Conservation (phyloP, 257 asterid genomes). For the Solanum virginianum region DNA sequence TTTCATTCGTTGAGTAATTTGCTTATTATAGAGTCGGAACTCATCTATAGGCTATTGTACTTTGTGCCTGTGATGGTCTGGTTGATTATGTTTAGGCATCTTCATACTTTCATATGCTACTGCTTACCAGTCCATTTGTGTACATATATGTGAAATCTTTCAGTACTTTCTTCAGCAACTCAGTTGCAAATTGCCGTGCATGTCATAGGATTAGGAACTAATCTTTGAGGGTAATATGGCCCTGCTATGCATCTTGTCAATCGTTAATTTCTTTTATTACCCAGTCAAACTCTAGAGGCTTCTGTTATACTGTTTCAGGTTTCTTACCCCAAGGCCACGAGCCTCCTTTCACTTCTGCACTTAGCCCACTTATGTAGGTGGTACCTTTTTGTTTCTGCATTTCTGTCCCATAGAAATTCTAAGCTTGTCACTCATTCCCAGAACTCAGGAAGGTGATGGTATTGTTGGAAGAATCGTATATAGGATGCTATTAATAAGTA, state of each 20-base stretch:
- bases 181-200: not conserved
- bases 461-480: not conserved
- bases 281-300: not conserved
- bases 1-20: not conserved
- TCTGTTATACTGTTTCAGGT: not conserved
- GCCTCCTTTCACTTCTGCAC: not conserved
- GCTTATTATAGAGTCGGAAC: not conserved
- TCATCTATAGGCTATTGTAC: not conserved
- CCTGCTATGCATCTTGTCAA: not conserved
- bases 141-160: not conserved
- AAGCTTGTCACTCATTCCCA: not conserved
- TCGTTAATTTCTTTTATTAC: not conserved
- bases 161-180: not conserved
- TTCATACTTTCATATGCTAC: not conserved
- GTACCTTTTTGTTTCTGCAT: not conserved
- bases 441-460: not conserved
- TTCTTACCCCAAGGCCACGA: not conserved
- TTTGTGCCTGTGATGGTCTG: not conserved
- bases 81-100: not conserved
- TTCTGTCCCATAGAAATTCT: not conserved
- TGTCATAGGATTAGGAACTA: not conserved
- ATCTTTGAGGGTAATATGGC: not conserved
- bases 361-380: not conserved
- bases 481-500: not conserved
- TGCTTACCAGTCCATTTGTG: not conserved